Percentiles rank a stretch among this genome's conserved stretches.
These are phyloP conservation scores for Amanita pallidorosea DNA, from an alignment of 768 basidiomycete species.

Conservation along the genomic window DNA sequence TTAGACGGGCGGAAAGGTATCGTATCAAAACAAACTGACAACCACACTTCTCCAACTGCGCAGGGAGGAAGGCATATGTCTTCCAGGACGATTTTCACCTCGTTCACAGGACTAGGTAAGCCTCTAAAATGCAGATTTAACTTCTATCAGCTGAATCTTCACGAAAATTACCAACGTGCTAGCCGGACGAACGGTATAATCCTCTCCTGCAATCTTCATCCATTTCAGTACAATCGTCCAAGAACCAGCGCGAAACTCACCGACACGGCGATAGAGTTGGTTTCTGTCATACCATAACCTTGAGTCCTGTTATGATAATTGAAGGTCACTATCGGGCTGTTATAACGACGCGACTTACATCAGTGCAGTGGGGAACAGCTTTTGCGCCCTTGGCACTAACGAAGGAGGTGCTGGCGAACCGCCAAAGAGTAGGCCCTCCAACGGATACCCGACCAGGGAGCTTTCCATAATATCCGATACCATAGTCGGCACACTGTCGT, in stretches of 20 bases:
- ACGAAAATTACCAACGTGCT: conserved; percentile 26
- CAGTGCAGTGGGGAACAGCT: conserved; percentile 24
- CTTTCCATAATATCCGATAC: conserved; percentile 37
- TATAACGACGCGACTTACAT: conserved; percentile 6
- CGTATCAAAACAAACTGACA: conserved; percentile 7
- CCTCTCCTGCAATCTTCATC: conserved; percentile 30
- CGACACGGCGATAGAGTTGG: conserved; percentile 33
- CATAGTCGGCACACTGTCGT: conserved; percentile 41
- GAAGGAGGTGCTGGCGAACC: conserved; percentile 27
- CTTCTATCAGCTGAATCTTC: not conserved
- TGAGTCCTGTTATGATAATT: conserved; percentile 18
- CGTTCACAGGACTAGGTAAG: conserved; percentile 33
- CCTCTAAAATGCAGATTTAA: conserved; percentile 20
- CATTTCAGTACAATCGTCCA: not conserved
- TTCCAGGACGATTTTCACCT: conserved; percentile 31
- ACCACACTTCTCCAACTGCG: conserved; percentile 30
- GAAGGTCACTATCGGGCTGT: not conserved
- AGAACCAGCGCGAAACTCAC: conserved; percentile 11
- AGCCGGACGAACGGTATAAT: conserved; percentile 36
- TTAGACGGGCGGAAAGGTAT: not conserved
- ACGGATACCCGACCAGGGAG: conserved; percentile 20
- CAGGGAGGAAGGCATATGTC: conserved; percentile 17
- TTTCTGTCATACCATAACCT: conserved; percentile 42
- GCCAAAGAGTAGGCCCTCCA: conserved; percentile 31
- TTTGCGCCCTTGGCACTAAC: conserved; percentile 21